Base-by-base conservation (phyloP, 805 yeast species). In the Zygosaccharomyces siamensis region DNA sequence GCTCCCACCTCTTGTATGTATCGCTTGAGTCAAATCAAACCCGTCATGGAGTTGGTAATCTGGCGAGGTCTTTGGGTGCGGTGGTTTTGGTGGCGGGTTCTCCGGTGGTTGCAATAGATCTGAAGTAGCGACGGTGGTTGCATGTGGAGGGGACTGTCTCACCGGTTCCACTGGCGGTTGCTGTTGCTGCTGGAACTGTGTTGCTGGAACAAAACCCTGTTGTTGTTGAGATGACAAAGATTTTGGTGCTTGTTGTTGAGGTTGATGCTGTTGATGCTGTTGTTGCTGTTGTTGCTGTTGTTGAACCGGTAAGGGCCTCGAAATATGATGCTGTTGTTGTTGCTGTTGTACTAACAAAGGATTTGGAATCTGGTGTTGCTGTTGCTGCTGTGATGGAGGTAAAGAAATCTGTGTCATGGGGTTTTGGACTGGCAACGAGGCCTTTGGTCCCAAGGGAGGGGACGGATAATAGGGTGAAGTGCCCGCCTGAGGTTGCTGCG, bases 31-130 rank as follows among this genome's bases (percentile, higher is more conserved):
- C 12, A 24, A 21, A 11, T 33, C 46, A 8, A 38, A 21, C 3
- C 24, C 26, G 31, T 51, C 57, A 12, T 32, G 46, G 4, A 50
- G 45, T 12, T 48, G 32, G 35, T 41, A 30, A 41, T 41, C 44
- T 24, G 30, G 49, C 50, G 26, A 53, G 35, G 39, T 41, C 44
- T 26, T 41, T 30, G 44, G 44, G 6, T 41, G 44, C 12, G 57
- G 55, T 3, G 61, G 61, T n/a, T 55, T 39, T 20, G 48, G 49
- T 16, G 60, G 60, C 11, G 60, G 59, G 3, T 28, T 38, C 18
- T 43, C 43, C 11, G 48, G 39, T 12, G 39, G 46, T 5, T 32
- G 21, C 14, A 27, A 12, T 40, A 23, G 20, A 10, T 32, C 41
- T 20, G 26, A 6, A 4, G 37, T 14, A 8, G 11, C 37, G 5